Base-by-base conservation (phyloP, 1,284 basidiomycete genomes). In the Spongispora temasekensis region DNA sequence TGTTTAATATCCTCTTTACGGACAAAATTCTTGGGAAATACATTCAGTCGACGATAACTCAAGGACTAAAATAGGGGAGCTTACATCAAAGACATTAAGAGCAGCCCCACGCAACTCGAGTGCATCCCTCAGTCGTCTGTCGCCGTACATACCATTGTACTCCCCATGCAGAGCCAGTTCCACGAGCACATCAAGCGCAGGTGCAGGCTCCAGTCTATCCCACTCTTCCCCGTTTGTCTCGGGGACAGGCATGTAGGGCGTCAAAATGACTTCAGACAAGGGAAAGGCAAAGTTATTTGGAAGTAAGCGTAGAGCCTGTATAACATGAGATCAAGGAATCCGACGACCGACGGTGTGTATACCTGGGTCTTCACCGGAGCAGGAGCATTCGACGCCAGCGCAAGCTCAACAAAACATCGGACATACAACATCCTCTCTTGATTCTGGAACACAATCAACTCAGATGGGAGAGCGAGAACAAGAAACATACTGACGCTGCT, bases 301-400 rank as follows among this genome's bases (percentile, higher is more conserved):
- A 10, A 93, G 81, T 17, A 89, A 78, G 52, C 81, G 83, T 23
- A 93, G 78, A 31, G 87, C 84, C 88, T 92, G 68, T 55, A 30
- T 31, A 25, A 27, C 15, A 57, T 75, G 55, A 70, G 68, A 61
- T 32, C 7, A 56, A 9, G 42, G 25, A 60, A 57, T 57, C n/a
- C 31, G 42, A 67, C 31, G 42, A 67, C 46, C 65, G 55, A 53
- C 19, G 6, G 27, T 23, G 42, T 52, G 48, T 35, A 53, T 70
- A 90, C 91, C 79, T 94, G 92, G 1, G 89, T 89, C 78, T 99
- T 98, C 61, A 99, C 78, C 5, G 81, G 69, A 15, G 90, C 88
- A 0, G 97, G 97, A 0, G 94, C 93, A 71, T 98, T 97, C 31
- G 94, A 97, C 4, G 95, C 91, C 25, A 99, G 82, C 0, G 90